Evolutionary conservation across 495 filamentous ascomycete genomes (phyloP), one percentile per base, ranked within the genome.

Genomic region (Xylaria scruposa): DNA sequence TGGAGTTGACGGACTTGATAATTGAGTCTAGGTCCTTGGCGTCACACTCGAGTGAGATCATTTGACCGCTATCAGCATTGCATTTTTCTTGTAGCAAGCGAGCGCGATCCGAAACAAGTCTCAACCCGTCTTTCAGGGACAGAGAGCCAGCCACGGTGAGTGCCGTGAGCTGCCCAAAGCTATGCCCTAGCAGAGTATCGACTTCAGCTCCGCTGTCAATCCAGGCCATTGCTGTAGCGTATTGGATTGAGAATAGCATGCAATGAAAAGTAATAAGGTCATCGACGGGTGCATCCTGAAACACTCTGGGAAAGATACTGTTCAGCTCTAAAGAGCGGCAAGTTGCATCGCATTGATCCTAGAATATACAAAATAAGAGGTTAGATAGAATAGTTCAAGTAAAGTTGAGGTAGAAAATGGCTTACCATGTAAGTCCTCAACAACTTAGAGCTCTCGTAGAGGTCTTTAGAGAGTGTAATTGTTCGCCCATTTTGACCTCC

Each of bases 161-260:
- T 0, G 86, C 87, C 3, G 85, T 85, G 0, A 89, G 75, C 73
- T 89, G 77, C 0, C 88, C 88, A 70, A 90, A 85, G 64, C 83
- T 86, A 70, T 89, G 88, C 0, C 88, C 88, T 21, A 90, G 59
- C 0, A 88, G 33, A 0, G 76, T 63, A 2, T 68, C 73, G 0
- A 82, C 74, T 21, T 78, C 33, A 3, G 88, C 67, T 0, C 88
- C 86, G 17, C 74, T 81, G 33, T 85, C 85, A 0, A 89, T 78
- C 87, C 88, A 90, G 7, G 74, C 54, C 66, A 72, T 80, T 6
- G 88, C 87, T 47, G 75, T 78, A 0, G 87, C 70, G 66, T 87
- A 88, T 61, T 89, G 88, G 3, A 85, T 38, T 0, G 85, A 73
- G 63, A 88, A 88, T 1, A 86, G 70, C 33, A 76, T 73, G 2